These are phyloP conservation scores for Phialemonium atrogriseum DNA, from an alignment of 2,329 filamentous ascomycete genomes.

Conservation along the genomic window DNA sequence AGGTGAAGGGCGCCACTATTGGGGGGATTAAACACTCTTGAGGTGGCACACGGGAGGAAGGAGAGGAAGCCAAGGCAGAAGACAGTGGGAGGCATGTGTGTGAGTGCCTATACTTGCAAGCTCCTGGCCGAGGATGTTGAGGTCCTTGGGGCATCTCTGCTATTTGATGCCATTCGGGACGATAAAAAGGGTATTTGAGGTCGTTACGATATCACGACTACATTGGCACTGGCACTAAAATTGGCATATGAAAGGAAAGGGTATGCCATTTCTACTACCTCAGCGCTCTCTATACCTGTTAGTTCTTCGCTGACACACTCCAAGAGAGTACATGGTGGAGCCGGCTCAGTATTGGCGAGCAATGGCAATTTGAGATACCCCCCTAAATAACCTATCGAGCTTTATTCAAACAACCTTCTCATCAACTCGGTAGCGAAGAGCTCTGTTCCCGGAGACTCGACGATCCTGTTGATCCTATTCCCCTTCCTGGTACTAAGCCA, in stretches of 20 bases:
- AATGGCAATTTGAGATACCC: conserved; percentile 11
- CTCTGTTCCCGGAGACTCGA: conserved; percentile 59
- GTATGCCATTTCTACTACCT: conserved; percentile 14
- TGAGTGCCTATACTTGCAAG: no score
- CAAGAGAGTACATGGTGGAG: no score
- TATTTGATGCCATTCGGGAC: no score
- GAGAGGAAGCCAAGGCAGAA: no score
- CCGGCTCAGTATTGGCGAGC: conserved; percentile 7
- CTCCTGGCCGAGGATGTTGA: no score
- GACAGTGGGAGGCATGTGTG: no score
- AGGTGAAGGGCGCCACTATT: conserved; percentile 78
- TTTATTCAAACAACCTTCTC: conserved; percentile 52
- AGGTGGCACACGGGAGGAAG: conserved; percentile 1
- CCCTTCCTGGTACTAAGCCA: conserved; percentile 71
- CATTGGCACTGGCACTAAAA: conserved; percentile 1
- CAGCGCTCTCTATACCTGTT: conserved; percentile 1
- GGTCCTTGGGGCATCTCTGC: no score
- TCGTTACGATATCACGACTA: no score
- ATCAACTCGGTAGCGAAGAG: conserved; percentile 59
- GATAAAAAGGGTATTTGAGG: no score
- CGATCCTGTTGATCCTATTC: conserved; percentile 72
- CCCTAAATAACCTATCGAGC: conserved; percentile 5
- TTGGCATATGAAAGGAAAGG: no score
- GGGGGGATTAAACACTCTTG: conserved; percentile 73
- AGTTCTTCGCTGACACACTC: conserved; percentile 12